Percentiles rank a stretch among this genome's conserved stretches.
Evolutionary conservation across 305 asterid genomes (phyloP).

Genomic region (Rubia balearica): DNA sequence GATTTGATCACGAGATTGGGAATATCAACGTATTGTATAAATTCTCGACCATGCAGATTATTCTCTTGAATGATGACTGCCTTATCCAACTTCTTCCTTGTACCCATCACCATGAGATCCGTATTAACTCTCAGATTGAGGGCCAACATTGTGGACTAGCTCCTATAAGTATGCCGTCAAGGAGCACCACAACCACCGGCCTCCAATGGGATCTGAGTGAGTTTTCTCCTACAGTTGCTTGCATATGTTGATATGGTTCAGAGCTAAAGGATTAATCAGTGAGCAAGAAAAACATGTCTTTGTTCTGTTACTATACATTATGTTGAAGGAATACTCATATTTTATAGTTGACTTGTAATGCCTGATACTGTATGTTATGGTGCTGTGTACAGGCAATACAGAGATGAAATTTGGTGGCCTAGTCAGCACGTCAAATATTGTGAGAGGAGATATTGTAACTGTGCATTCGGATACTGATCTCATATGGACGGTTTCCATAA

Average conservation of each 20-base stretch:
- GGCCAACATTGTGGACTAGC: constrained; percentile 94
- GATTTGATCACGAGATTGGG: constrained; percentile 92
- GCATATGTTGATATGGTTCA: neutral
- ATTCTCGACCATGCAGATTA: constrained; percentile 49
- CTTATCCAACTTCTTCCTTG: constrained; percentile 80
- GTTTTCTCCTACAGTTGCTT: constrained; percentile 18
- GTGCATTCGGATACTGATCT: constrained; percentile 75
- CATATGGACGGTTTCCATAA: constrained; percentile 83
- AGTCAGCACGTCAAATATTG: constrained; percentile 77
- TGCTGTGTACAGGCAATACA: constrained; percentile 40
- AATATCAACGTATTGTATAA: constrained; percentile 65
- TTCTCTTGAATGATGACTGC: constrained; percentile 81
- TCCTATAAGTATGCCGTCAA: constrained; percentile 62
- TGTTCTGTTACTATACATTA: neutral
- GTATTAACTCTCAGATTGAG: constrained; percentile 42
- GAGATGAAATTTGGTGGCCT: constrained; percentile 86
- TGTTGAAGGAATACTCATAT: neutral
- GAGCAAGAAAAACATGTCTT: neutral
- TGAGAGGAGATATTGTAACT: constrained; percentile 45
- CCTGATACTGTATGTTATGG: constrained; percentile 1
- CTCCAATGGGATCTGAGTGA: constrained; percentile 85
- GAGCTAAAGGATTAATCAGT: neutral
- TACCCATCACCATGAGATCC: constrained; percentile 60
- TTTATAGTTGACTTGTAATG: neutral
- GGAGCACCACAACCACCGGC: constrained; percentile 67